Percentiles rank a stretch among this genome's conserved stretches.
phyloP scores from a whole-genome alignment of 2,329 filamentous ascomycete species.

The Pseudopyricularia cyperi region DNA sequence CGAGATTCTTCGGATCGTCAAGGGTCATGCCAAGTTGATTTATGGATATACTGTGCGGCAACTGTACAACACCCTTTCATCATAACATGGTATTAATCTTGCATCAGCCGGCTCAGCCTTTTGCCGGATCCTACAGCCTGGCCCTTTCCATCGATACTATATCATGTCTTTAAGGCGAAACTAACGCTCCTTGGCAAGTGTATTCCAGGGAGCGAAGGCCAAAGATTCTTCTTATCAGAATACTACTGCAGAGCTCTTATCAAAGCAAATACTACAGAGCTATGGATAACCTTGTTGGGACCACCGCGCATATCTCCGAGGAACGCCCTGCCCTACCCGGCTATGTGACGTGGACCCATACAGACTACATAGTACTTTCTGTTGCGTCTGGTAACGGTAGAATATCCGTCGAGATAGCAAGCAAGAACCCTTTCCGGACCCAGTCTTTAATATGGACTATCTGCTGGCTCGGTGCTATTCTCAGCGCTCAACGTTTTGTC shows the following conservation, averaged over 20 bases:
- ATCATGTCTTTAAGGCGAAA: too few relatives aligned
- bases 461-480: not conserved
- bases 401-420: not conserved
- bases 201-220: too few relatives aligned
- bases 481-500: not conserved
- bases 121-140: too few relatives aligned
- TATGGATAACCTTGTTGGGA: not conserved
- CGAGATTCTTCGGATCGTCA: not conserved
- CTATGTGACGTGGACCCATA: not conserved
- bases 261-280: too few relatives aligned
- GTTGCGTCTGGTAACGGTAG: not conserved
- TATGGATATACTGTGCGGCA: not conserved
- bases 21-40: not conserved
- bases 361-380: too few relatives aligned
- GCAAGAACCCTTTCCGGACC: not conserved
- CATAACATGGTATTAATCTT: not conserved
- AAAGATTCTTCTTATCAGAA: too few relatives aligned
- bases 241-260: not conserved
- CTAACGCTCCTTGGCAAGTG: too few relatives aligned
- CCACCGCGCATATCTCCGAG: not conserved
- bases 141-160: too few relatives aligned
- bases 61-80: not conserved
- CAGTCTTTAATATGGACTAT: not conserved
- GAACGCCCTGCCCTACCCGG: not conserved
- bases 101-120: not conserved